A percentile compares a stretch with the other conserved stretches of the same genome.
Conservation (phyloP, 2,329 filamentous ascomycete genomes). For the Fusarium nelsonii region DNA sequence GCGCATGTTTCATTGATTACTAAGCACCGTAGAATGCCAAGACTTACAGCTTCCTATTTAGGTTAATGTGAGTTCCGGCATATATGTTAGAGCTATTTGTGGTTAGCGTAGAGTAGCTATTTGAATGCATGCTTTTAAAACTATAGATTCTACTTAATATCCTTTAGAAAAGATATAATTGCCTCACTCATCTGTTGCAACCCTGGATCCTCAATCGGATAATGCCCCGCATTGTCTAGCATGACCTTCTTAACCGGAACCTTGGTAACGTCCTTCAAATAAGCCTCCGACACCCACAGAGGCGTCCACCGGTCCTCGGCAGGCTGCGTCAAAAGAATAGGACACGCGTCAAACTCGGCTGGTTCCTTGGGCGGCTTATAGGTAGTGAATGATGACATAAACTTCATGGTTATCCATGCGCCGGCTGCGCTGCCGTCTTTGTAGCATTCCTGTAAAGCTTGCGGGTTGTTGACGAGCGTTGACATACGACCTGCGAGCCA, state of each 20-base stretch:
- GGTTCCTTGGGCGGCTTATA: constrained; percentile 12
- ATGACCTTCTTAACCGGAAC: constrained; percentile 4
- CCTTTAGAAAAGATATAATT: neutral
- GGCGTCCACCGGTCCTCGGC: constrained; percentile 1
- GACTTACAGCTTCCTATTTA: neutral
- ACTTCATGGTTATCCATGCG: constrained; percentile 7
- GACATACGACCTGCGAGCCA: constrained; percentile 4
- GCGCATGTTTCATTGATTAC: neutral
- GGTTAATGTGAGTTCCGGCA: neutral
- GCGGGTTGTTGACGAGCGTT: constrained; percentile 10
- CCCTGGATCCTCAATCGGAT: constrained; percentile 13
- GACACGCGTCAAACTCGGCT: constrained; percentile 10
- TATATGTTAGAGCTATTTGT: no score
- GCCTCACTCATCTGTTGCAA: constrained; percentile 16
- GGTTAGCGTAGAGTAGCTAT: no score
- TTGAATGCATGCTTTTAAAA: no score
- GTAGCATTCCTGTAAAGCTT: neutral
- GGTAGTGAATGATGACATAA: neutral
- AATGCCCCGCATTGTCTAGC: constrained; percentile 6
- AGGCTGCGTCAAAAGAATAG: constrained; percentile 13
- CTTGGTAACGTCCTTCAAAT: constrained; percentile 4
- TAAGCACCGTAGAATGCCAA: neutral
- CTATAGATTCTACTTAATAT: no score
- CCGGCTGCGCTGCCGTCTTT: neutral
- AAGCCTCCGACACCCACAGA: neutral